phyloP scores from a whole-genome alignment of 163 green algal species.

The Scenedesmus sp. region DNA sequence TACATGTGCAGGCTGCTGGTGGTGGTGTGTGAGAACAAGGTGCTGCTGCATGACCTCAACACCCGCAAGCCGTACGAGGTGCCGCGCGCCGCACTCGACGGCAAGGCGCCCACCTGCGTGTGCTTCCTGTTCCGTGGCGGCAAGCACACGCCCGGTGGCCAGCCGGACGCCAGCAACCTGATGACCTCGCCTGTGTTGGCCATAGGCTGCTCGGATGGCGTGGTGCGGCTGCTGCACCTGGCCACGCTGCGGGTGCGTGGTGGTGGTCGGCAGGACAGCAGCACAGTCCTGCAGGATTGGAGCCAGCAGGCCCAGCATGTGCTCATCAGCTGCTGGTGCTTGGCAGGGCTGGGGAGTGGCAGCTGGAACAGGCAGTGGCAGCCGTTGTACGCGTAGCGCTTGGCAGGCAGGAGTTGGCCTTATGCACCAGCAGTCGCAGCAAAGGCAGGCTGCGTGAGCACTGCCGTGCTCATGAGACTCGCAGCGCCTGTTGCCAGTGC shows the following conservation, averaged over 20 bases:
- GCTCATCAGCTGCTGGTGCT: background rate
- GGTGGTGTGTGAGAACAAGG: conserved; percentile 83
- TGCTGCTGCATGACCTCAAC: conserved; percentile 82
- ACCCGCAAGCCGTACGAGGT: conserved; percentile 67
- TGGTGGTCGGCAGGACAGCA: background rate
- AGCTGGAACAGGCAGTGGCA: background rate
- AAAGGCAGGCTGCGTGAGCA: background rate
- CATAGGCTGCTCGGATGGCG: conserved; percentile 78
- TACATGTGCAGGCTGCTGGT: conserved; percentile 73
- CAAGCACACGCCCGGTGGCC: conserved; percentile 26
- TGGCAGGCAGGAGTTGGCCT: background rate
- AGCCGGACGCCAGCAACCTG: conserved; percentile 45
- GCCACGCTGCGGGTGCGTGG: conserved; percentile 60
- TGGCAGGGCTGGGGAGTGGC: background rate
- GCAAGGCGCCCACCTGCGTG: conserved; percentile 71
- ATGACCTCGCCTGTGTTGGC: conserved; percentile 73
- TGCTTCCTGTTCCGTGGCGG: conserved; percentile 75
- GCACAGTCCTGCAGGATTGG: background rate
- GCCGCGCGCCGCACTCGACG: conserved; percentile 70
- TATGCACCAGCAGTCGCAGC: background rate
- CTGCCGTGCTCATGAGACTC: background rate
- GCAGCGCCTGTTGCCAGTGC: background rate
- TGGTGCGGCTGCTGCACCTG: conserved; percentile 73
- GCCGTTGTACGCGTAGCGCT: background rate
- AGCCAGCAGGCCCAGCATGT: background rate